Evolutionary conservation across 1,284 basidiomycete genomes (phyloP).

Genomic region (Irpex sp.): DNA sequence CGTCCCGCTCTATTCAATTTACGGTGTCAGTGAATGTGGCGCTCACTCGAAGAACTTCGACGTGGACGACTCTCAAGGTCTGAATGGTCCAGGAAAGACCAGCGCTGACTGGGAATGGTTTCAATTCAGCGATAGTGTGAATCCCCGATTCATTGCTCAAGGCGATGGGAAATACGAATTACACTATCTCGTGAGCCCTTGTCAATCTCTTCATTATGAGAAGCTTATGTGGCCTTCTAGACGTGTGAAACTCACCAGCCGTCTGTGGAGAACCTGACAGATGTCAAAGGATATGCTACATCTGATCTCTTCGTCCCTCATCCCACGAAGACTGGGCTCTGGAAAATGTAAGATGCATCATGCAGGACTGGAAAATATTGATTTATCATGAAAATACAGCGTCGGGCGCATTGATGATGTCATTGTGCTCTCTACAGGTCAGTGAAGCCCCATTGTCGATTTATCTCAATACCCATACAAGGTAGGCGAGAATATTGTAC

Average conservation of each 20-base stretch:
- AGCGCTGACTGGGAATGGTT: slow-evolving; percentile 30
- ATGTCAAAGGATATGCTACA: slow-evolving; percentile 14
- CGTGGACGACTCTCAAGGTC: not conserved
- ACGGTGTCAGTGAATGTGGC: slow-evolving; percentile 19
- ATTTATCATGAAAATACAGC: slow-evolving; percentile 14
- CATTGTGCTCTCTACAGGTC: slow-evolving; percentile 18
- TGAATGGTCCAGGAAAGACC: slow-evolving; percentile 4
- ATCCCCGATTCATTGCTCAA: slow-evolving; percentile 32
- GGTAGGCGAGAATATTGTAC: slow-evolving; percentile 23
- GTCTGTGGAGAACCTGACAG: slow-evolving; percentile 13
- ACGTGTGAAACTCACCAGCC: slow-evolving; percentile 15
- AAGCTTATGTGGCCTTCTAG: not conserved
- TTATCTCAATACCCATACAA: not conserved
- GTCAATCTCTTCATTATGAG: not conserved
- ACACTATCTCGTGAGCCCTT: slow-evolving; percentile 32
- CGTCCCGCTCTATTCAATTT: slow-evolving; percentile 20
- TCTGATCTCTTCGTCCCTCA: slow-evolving; percentile 15
- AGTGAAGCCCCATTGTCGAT: not conserved
- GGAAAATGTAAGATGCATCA: slow-evolving; percentile 14
- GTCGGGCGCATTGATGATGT: slow-evolving; percentile 18
- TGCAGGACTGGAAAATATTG: too few relatives aligned
- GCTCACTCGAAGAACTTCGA: slow-evolving; percentile 11
- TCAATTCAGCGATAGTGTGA: slow-evolving; percentile 15
- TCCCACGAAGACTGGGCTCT: slow-evolving; percentile 16
- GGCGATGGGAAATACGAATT: slow-evolving; percentile 38